A percentile compares a stretch with the other conserved stretches of the same genome.
phyloP scores from a whole-genome alignment of 2,329 filamentous ascomycete species.

The Rhynchosporium graminicola region DNA sequence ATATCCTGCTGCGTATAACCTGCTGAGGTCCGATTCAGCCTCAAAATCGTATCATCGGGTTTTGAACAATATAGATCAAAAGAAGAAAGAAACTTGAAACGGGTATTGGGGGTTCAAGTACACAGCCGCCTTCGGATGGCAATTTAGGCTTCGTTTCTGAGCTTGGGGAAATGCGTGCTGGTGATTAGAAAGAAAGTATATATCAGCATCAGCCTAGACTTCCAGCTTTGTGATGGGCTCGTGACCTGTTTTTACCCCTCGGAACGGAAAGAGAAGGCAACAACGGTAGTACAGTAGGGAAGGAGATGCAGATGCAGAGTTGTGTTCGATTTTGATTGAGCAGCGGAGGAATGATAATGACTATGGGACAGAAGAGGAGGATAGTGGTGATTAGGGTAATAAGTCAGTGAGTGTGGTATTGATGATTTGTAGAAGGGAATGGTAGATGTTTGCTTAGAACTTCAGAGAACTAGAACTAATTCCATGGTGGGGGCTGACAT shows the following conservation, averaged over 20 bases:
- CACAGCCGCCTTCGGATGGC: background rate
- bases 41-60: background rate
- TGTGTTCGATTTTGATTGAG: background rate
- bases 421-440: too few relatives aligned
- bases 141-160: background rate
- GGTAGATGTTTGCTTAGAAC: too few relatives aligned
- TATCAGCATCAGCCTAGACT: conserved; percentile 5
- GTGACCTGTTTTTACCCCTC: background rate
- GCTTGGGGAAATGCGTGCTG: background rate
- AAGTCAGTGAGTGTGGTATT: too few relatives aligned
- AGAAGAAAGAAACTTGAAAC: too few relatives aligned
- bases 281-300: background rate
- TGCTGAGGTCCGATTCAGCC: background rate
- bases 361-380: background rate
- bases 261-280: background rate
- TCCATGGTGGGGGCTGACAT: background rate
- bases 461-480: background rate
- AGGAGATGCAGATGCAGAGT: too few relatives aligned
- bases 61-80: background rate
- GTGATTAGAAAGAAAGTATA: conserved; percentile 8
- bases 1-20: background rate
- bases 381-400: too few relatives aligned
- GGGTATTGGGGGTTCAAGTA: background rate
- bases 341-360: background rate
- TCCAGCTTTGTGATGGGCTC: background rate